Percentiles rank a stretch among this genome's conserved stretches.
These are phyloP conservation scores for Boletus pseudopeckii DNA, from an alignment of 768 basidiomycete species.

Conservation along the genomic window DNA sequence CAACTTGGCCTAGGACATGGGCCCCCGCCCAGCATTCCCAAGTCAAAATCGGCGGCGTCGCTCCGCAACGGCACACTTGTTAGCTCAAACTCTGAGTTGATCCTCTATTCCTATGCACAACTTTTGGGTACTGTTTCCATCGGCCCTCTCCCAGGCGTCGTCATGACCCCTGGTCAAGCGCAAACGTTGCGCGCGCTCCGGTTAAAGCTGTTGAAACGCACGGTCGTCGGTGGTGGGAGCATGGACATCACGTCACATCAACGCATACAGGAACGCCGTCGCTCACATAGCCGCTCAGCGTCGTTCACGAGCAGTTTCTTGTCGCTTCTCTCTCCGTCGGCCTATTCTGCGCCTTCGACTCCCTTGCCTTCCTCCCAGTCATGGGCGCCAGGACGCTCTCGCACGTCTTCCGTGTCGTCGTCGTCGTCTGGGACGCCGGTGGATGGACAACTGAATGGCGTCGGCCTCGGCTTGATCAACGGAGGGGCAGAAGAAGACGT, in stretches of 20 bases:
- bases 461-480: slow-evolving; percentile 33
- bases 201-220: slow-evolving; percentile 43
- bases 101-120: slow-evolving; percentile 85
- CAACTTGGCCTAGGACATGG: slow-evolving; percentile 49
- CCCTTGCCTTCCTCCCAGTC: slow-evolving; percentile 26
- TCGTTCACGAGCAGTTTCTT: slow-evolving; percentile 51
- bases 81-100: slow-evolving; percentile 55
- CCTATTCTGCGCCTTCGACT: slow-evolving; percentile 25
- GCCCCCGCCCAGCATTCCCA: slow-evolving; percentile 26
- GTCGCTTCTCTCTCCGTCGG: slow-evolving; percentile 44
- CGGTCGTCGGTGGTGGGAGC: slow-evolving; percentile 59
- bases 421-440: slow-evolving; percentile 3
- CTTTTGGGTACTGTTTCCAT: slow-evolving; percentile 66
- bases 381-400: slow-evolving; percentile 18
- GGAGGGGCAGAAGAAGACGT: slow-evolving; percentile 41
- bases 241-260: slow-evolving; percentile 66
- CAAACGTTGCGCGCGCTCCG: slow-evolving; percentile 47
- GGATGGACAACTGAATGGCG: slow-evolving; percentile 14
- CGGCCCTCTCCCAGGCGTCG: slow-evolving; percentile 42
- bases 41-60: slow-evolving; percentile 11
- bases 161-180: slow-evolving; percentile 43
- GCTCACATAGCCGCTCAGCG: slow-evolving; percentile 47
- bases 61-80: slow-evolving; percentile 45
- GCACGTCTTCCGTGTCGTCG: slow-evolving; percentile 26
- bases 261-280: slow-evolving; percentile 23